Base-by-base conservation (phyloP, 2,329 filamentous ascomycete species). In the Podosphaera leucotricha region DNA sequence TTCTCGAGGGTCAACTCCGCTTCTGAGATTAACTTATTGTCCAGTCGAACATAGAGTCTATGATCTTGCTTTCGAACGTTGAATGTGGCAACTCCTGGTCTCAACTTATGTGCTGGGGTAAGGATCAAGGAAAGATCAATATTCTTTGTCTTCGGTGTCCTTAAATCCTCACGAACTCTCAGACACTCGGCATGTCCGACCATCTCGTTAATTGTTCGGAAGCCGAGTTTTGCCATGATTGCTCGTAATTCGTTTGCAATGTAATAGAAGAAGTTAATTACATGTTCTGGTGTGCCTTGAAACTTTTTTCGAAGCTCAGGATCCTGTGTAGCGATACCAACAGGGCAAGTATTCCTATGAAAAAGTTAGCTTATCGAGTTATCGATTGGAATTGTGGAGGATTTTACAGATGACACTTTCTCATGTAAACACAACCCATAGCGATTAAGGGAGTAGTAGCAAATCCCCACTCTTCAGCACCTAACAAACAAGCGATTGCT, bases 11-110 rank as follows among this genome's bases (percentile, higher is more conserved):
- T 92, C 54, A 93, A 68, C 63, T 95, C 87, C 7, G 86, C 86
- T 63, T 95, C 87, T 0, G 85, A 84, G 55, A 94, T 93, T 45
- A 95, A 72, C 68, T 94, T 94, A 67, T 95, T 95, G 61, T 95
- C 87, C 10, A 95, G 70, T 55, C 87, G 82, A 49, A 86, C 77
- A 60, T 94, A 86, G 18, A 95, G 77, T 58, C 81, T 77, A 63
- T 95, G 87, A 54, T 95, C 87, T 64, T 95, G 87, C 70, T 93
- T 94, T 62, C 87, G 81, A 46, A 94, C 86, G 56, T 94, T 94
- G 72, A 93, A 94, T 10, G 86, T 94, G 35, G 87, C 86, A 46
- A 94, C 87, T 49, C 85, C 86, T 44, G 86, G 86, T 48, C 87
- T 80, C 43, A 94, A 80, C 53, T 86, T 90, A 64, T 95, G 86